Conservation (phyloP, 495 filamentous ascomycete genomes). For the Cercophora newfieldiana region DNA sequence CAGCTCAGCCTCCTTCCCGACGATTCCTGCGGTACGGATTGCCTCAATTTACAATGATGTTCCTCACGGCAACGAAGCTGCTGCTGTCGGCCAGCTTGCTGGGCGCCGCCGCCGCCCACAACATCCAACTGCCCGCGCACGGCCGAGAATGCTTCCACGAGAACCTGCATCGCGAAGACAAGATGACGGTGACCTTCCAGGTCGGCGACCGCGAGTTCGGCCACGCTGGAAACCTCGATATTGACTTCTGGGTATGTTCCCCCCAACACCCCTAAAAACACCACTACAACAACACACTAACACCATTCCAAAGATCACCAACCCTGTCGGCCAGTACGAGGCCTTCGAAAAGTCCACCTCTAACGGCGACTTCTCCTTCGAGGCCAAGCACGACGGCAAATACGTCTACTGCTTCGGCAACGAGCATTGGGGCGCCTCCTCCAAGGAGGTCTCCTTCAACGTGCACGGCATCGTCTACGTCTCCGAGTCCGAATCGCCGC, state of each 20-base stretch:
- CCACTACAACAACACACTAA: not conserved
- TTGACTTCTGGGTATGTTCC: constrained; percentile 91
- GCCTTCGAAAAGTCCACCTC: constrained; percentile 76
- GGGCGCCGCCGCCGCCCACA: constrained; percentile 72
- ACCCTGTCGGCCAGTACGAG: constrained; percentile 71
- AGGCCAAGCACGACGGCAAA: constrained; percentile 79
- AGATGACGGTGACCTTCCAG: constrained; percentile 98
- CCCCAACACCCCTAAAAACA: not conserved
- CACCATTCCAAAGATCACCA: constrained; percentile 66
- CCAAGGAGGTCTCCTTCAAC: constrained; percentile 98
- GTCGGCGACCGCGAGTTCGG: constrained; percentile 97
- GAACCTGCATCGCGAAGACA: constrained; percentile 84
- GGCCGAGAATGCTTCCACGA: constrained; percentile 98
- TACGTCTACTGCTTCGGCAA: constrained; percentile 99
- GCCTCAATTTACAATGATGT: constrained; percentile 28
- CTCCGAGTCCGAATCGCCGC: constrained; percentile 76
- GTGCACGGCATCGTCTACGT: constrained; percentile 99
- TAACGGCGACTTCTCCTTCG: constrained; percentile 91
- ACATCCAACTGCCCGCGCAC: constrained; percentile 90
- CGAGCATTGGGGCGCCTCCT: constrained; percentile 87
- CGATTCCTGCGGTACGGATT: not conserved
- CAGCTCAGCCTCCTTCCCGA: constrained; percentile 16
- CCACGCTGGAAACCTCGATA: constrained; percentile 87
- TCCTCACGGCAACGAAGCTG: constrained; percentile 51
- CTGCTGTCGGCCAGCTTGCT: constrained; percentile 64